Evolutionary conservation across 2,329 filamentous ascomycete genomes (phyloP).

Genomic region (Cucurbitaria berberidis): DNA sequence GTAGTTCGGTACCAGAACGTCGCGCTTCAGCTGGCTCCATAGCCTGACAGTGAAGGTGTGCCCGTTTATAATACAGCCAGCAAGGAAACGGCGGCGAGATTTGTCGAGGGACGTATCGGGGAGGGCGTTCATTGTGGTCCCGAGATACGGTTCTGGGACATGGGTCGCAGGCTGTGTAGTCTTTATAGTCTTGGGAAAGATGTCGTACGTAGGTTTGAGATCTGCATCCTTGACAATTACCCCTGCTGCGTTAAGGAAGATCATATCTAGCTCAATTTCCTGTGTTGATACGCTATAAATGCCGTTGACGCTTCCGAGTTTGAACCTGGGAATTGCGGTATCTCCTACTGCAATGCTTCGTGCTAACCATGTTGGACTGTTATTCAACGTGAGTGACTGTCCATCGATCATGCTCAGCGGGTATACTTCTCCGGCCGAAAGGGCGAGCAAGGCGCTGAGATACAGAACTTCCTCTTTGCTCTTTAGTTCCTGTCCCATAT

Average conservation of each 20-base stretch:
- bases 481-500: conserved; percentile 2
- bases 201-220: not conserved
- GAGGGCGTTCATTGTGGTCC: not conserved
- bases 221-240: not conserved
- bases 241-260: conserved; percentile 10
- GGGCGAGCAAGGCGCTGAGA: conserved; percentile 10
- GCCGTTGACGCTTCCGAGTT: not conserved
- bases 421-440: conserved; percentile 18
- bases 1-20: conserved; percentile 19
- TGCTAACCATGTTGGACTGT: conserved; percentile 13
- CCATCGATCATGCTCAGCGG: conserved; percentile 16
- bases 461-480: conserved; percentile 15
- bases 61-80: conserved; percentile 17
- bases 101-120: conserved; percentile 6
- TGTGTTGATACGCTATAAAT: conserved; percentile 13
- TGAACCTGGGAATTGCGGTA: conserved; percentile 11
- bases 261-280: conserved; percentile 15
- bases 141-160: not conserved
- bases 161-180: not conserved
- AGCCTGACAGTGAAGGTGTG: conserved; percentile 12
- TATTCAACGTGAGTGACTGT: not conserved
- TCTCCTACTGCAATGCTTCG: not conserved
- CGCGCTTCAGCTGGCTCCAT: conserved; percentile 17
- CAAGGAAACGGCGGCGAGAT: conserved; percentile 16
- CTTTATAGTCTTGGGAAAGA: not conserved